Conservation (phyloP, 1,284 basidiomycete species). For the Puccinia hordei region DNA sequence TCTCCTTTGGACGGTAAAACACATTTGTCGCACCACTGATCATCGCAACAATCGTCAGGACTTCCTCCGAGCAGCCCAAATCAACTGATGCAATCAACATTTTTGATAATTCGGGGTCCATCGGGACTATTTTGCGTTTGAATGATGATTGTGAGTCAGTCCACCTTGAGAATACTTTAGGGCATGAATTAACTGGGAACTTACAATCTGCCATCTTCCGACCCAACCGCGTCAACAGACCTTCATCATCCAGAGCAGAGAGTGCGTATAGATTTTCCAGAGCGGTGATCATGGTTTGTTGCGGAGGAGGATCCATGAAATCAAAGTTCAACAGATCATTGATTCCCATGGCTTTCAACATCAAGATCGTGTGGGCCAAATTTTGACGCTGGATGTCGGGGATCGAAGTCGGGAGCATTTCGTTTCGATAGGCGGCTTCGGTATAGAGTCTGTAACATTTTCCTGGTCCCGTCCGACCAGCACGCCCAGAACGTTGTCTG, state of each 20-base stretch:
- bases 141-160: not conserved
- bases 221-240: conserved; percentile 85
- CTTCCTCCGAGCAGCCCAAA: conserved; percentile 90
- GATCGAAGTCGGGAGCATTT: conserved; percentile 97
- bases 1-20: conserved; percentile 97
- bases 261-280: conserved; percentile 91
- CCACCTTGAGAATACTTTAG: not conserved
- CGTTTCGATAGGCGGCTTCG: conserved; percentile 94
- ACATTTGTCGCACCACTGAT: conserved; percentile 85
- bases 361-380: conserved; percentile 85
- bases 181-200: not conserved
- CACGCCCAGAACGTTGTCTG: conserved; percentile 89
- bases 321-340: conserved; percentile 97
- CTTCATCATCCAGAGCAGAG: conserved; percentile 94
- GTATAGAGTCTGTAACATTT: conserved; percentile 98
- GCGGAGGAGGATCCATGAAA: conserved; percentile 98
- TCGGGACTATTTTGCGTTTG: conserved; percentile 69
- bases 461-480: conserved; percentile 94
- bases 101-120: conserved; percentile 93
- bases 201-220: conserved; percentile 89
- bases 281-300: conserved; percentile 85
- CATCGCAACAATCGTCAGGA: conserved; percentile 96
- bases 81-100: conserved; percentile 99
- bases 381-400: conserved; percentile 98
- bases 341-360: conserved; percentile 98